A percentile compares a stretch with the other conserved stretches of the same genome.
phyloP scores from a whole-genome alignment of 2,329 filamentous ascomycete genomes.

The Paraphoma sp. region DNA sequence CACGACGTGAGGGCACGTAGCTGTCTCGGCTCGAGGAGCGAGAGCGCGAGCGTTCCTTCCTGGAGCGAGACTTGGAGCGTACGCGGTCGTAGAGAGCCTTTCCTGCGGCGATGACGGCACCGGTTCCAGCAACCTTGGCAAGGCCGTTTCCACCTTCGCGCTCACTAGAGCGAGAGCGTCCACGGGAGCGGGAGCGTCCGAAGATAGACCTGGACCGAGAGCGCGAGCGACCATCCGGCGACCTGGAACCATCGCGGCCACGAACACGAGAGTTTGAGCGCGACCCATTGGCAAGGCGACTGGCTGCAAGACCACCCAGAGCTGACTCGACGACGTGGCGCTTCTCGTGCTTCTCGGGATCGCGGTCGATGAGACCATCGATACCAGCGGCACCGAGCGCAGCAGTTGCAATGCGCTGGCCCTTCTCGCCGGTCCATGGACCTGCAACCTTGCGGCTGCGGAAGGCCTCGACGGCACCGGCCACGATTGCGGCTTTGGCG shows the following conservation, averaged over 20 bases:
- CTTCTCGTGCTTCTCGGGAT: conserved; percentile 76
- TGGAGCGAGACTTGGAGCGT: conserved; percentile 60
- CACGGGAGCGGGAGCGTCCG: conserved; percentile 53
- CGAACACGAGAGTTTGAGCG: conserved; percentile 64
- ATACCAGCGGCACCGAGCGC: conserved; percentile 85
- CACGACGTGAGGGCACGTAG: conserved; percentile 58
- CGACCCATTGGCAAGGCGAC: conserved; percentile 82
- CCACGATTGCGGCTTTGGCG: conserved; percentile 87
- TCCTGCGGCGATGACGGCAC: conserved; percentile 57
- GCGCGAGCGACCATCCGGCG: conserved; percentile 47
- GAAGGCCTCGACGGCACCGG: conserved; percentile 91
- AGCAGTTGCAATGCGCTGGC: conserved; percentile 88
- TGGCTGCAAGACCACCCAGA: conserved; percentile 85
- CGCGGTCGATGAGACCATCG: conserved; percentile 73
- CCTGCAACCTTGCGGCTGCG: conserved; percentile 87
- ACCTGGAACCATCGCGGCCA: conserved; percentile 50
- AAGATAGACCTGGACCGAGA: conserved; percentile 68
- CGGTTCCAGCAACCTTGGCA: conserved; percentile 56
- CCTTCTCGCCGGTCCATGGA: conserved; percentile 88
- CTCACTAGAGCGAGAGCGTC: conserved; percentile 53
- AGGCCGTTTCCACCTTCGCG: conserved; percentile 55
- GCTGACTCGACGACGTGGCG: conserved; percentile 86
- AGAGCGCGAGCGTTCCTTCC: conserved; percentile 51
- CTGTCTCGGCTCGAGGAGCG: conserved; percentile 55
- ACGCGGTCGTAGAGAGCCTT: conserved; percentile 63